Evolutionary conservation across 2,329 filamentous ascomycete species (phyloP), one percentile per base, ranked within the genome.

Genomic region (Exophiala viscosa): DNA sequence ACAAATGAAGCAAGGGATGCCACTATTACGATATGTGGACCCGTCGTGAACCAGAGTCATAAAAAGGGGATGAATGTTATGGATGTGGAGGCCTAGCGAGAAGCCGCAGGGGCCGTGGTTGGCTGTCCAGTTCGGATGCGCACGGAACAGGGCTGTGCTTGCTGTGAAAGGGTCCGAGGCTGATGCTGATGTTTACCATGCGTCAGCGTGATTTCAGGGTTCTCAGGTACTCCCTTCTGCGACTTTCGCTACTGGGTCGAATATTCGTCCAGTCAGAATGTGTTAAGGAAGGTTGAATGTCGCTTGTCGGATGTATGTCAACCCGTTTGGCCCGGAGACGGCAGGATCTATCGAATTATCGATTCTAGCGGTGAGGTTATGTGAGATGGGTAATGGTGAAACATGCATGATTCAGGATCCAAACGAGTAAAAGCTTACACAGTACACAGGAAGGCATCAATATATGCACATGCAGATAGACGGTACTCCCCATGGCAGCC

Each of bases 71-170:
- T 28, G 23, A 5, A 28, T 28, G 23, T 5, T 28, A 33, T 23
- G 42, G 41, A 31, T 11, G 18, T 8, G 40, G 28, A 44, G 48
- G 41, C 14, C 41, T 11, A 45, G 48, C 14, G 23, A 28, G 5
- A 28, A 28, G 23, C 47, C 41, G 49, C 40, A 47, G 32, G 31
- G 18, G 32, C 43, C 46, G 39, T 52, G 52, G 49, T 52, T 55
- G 55, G 52, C 14, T 52, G 48, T 18, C 34, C 38, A 20, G 45
- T 40, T 50, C 55, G 55, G 55, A 58, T 53, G 55, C 51, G 38
- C 34, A 48, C 55, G 55, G 55, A 58, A 54, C 31, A 39, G 48
- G 55, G 45, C 38, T 40, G 17, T 40, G 32, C 41, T 18, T 31
- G 17, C 34, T 33, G 34, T 23, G 23, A 32, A 39, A 39, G 18